Conservation (phyloP, 1,284 basidiomycete genomes). For the Apiotrichum veenhuisii region DNA sequence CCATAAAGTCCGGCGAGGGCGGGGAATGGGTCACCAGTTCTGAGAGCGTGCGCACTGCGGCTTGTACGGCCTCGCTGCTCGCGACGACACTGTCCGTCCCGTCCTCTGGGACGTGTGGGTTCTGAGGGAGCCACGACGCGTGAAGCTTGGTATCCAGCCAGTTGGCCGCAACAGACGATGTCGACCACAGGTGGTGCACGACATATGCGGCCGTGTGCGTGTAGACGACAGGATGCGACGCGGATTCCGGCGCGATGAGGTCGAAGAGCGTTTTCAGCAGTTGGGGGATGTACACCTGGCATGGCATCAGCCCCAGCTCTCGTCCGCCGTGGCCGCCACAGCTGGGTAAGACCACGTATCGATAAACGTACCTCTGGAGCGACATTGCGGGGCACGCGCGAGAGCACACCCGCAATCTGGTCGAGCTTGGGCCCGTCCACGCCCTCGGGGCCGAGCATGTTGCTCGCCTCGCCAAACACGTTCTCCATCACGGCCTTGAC, state of each 20-base stretch:
- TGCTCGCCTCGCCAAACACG: conserved; percentile 35
- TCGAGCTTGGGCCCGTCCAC: conserved; percentile 37
- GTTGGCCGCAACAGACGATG: conserved; percentile 29
- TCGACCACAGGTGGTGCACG: conserved; percentile 28
- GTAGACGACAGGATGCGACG: conserved; percentile 23
- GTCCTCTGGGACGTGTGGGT: too few species aligned
- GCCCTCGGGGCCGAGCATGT: conserved; percentile 20
- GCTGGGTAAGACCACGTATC: too few species aligned
- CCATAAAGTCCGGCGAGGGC: conserved; percentile 66
- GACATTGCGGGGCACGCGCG: conserved; percentile 27
- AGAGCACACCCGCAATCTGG: conserved; percentile 35
- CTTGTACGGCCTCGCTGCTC: conserved; percentile 1
- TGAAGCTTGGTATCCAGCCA: conserved; percentile 52
- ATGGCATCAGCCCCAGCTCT: neutral
- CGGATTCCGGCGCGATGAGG: conserved; percentile 24
- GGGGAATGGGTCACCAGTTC: conserved; percentile 59
- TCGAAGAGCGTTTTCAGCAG: conserved; percentile 24
- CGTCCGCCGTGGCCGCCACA: too few species aligned
- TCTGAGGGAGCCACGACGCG: conserved; percentile 30
- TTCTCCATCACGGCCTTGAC: conserved; percentile 40
- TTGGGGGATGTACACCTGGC: conserved; percentile 30
- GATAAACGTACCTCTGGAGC: conserved; percentile 23
- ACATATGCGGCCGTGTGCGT: conserved; percentile 33
- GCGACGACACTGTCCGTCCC: conserved; percentile 3
- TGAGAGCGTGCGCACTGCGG: conserved; percentile 30